Percentiles rank a stretch among this genome's conserved stretches.
Evolutionary conservation across 139 green algal genomes (phyloP).

Genomic region (Coccomyxa sp.): DNA sequence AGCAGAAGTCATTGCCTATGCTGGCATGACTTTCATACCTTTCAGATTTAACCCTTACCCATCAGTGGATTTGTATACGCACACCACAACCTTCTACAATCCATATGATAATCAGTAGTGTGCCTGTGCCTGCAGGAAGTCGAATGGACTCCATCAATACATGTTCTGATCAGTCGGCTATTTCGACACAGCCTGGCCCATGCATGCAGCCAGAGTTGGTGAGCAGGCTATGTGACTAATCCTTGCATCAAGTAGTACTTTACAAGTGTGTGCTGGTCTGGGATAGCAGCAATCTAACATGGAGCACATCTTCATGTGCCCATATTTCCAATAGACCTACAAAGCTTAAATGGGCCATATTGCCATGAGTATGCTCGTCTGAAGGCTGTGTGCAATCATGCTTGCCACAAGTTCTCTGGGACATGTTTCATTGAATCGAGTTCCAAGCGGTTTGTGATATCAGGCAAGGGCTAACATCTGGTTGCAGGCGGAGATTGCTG

Average conservation of each 20-base stretch:
- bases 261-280: neutral
- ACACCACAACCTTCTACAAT: neutral
- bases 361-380: neutral
- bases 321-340: neutral
- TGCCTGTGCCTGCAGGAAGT: neutral
- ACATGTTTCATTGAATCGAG: neutral
- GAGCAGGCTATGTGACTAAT: neutral
- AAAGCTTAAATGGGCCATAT: neutral
- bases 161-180: neutral
- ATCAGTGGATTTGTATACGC: neutral
- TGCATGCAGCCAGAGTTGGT: neutral
- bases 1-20: neutral
- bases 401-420: neutral
- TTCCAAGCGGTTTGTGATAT: neutral
- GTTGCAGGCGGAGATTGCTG: neutral
- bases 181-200: neutral
- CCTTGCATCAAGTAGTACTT: neutral
- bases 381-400: neutral
- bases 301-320: neutral
- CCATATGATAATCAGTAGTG: neutral
- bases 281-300: neutral
- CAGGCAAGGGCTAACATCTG: neutral
- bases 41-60: neutral
- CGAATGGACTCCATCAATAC: neutral
- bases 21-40: neutral